Evolutionary conservation across 1,284 basidiomycete genomes (phyloP).

Genomic region (Apiotrichum laibachii): DNA sequence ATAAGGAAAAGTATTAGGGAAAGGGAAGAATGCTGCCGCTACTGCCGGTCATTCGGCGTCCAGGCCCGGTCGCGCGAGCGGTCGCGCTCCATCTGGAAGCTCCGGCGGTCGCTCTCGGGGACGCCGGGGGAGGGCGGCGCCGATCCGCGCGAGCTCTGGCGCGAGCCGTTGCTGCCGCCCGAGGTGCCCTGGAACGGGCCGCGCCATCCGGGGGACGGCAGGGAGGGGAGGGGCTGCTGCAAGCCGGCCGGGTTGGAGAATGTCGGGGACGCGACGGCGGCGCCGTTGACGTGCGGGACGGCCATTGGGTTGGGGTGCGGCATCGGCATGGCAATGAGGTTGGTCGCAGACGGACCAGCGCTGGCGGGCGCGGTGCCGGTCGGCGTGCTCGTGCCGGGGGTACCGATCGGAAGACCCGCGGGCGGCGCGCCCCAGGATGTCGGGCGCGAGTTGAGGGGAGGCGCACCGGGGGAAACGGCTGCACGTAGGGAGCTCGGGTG

Average conservation of each 20-base stretch:
- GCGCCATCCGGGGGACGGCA: constrained; percentile 29
- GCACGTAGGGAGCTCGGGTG: constrained; percentile 3
- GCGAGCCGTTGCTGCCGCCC: constrained; percentile 40
- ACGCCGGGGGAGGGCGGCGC: constrained; percentile 40
- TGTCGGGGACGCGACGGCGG: not conserved
- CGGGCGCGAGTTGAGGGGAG: constrained; percentile 8
- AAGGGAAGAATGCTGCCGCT: not conserved
- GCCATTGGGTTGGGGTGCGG: constrained; percentile 13
- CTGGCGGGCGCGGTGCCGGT: not conserved
- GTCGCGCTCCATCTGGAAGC: constrained; percentile 41
- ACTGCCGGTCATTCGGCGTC: constrained; percentile 27
- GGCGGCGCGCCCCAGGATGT: constrained; percentile 10
- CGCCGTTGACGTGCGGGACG: constrained; percentile 17
- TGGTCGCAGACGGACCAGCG: not conserved
- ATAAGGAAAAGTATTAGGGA: not conserved
- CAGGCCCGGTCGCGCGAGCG: constrained; percentile 37
- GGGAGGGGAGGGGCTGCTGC: constrained; percentile 1
- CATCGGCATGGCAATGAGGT: constrained; percentile 12
- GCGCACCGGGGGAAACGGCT: not conserved
- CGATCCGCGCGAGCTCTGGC: constrained; percentile 48
- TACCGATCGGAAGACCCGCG: not conserved
- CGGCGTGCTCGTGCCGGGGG: constrained; percentile 3
- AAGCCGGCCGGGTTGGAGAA: not conserved
- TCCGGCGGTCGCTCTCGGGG: constrained; percentile 28
- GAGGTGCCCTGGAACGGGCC: constrained; percentile 40